Base-by-base conservation (phyloP, 225 moss, liverwort and hornwort genomes). In the Marchantia paleacea region DNA sequence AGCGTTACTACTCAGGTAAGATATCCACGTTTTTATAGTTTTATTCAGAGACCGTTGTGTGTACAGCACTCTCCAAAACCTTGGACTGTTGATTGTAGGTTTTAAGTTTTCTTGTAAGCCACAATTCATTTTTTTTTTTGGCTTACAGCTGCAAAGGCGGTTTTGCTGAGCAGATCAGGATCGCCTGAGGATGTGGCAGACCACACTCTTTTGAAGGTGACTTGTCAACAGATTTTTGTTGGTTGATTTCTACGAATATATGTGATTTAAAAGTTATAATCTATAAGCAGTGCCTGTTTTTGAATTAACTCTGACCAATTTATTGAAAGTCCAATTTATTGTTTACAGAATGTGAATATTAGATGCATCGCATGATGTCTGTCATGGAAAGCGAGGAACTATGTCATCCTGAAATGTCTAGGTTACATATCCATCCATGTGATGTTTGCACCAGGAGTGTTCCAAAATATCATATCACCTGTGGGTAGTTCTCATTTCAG, bases 131-230 rank as follows among this genome's bases (percentile, higher is more conserved):
- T 2, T 39, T 39, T 4, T 39, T 39, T 8, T n/a, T 51, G 22
- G 60, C 54, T 24, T 90, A 84, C 91, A 92, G 99, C 92, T 87
- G 91, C 92, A 8, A 99, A 89, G 81, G 81, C 89, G 49, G 84
- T 99, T 83, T 70, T 94, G 73, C 87, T 92, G 73, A 90, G 89
- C 68, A 92, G 95, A 83, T 86, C 91, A 74, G 85, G 83, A 48
- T 74, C 84, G 7, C 79, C 86, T 47, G 99, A 99, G 55, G 99
- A 99, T 72, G 82, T 95, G 13, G 57, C 90, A 26, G 99, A 95
- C 83, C 94, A 95, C 86, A 72, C 95, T 47, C 88, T 95, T 39
- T 85, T 94, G 68, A 99, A 99, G 96, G 96, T 96, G 84, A 60
- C 47, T 72, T n/a, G 0, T 39, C 39, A 39, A 39, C 2, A 39